Evolutionary conservation across 2,329 filamentous ascomycete species (phyloP), one percentile per base, ranked within the genome.

Genomic region (Coleophoma cylindrospora): DNA sequence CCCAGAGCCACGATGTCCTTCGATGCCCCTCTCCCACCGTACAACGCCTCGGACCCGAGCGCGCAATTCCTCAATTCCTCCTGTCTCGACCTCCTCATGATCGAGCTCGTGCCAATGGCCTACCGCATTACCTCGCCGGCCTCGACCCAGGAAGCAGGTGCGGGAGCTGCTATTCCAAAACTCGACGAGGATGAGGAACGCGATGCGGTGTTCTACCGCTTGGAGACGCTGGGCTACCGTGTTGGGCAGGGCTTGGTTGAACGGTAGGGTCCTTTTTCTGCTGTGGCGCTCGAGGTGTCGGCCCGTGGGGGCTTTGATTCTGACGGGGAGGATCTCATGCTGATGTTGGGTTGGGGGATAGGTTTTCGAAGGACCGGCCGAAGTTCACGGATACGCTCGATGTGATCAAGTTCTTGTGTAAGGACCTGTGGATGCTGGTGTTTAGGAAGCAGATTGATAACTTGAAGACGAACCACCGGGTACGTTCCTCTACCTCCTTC

Each of bases 371-470:
- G 64, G 88, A 95, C 66, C 80, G 90, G 47, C 90, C 92, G 38
- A 87, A 91, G 45, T 95, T 96, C 66, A 89, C 86, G 54, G 91
- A 96, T 61, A 91, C 91, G 4, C 81, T 99, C 40, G 94, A 97
- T 65, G 87, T 91, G 45, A 99, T 99, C 67, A 99, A 99, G 68
- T 97, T 99, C 65, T 77, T 99, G 45, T 99, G 94, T 80, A 99
- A 99, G 74, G 94, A 99, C 68, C 77, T 99, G 41, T 99, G 94
- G 94, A 91, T 84, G 34, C 77, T 97, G 17, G 81, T 96, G 14
- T 99, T 96, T 70, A 81, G 89, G 66, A 99, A 99, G 71, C 95
- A 97, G 68, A 89, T 99, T 64, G 94, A 99, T 70, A 99, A 99
- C 67, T 77, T 99, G 43, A 99, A 99, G 72, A 99, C 94, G 9